Evolutionary conservation across 352 stramenopile species (phyloP), one percentile per base, ranked within the genome.

Genomic region (Phytophthora vignae): DNA sequence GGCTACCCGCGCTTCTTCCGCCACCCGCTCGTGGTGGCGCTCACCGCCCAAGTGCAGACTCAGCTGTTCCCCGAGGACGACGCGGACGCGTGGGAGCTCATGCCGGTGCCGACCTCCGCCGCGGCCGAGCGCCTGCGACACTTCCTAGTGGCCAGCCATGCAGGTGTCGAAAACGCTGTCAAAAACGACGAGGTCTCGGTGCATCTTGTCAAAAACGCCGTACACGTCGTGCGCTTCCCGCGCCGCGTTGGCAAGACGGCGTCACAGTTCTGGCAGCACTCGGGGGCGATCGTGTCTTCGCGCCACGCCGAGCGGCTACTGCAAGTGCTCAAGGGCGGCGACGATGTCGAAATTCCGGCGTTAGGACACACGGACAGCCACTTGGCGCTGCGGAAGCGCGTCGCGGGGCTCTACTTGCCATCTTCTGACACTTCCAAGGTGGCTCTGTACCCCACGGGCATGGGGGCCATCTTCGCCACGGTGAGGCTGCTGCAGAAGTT

Each of bases 1-100:
- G 95, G 94, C 29, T 98, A 98, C 76, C 95, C 95, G 57, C 91
- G 95, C 60, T 98, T 98, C 81, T 93, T 98, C 53, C 95, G 93
- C 69, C 91, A 98, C 65, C 90, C 90, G 29, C 74, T 93, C 48
- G 88, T 98, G 29, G 69, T 90, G 44, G 67, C 86, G 75, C 84
- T 98, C 14, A 64, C 78, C 42, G 63, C 73, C 56, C 61, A 71
- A 11, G 74, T 87, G 15, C 56, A 69, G 49, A 56, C 54, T 33
- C 74, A 84, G 42, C 61, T 71, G 54, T 75, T 64, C 42, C 48
- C 67, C 3, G 17, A 33, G 4, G 69, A 76, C 36, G 64, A 57
- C n/a, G 15, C 17, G 1, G 22, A 19, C 8, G 55, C 65, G 5
- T 90, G 83, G 83, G 71, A 85, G 29, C n/a, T 82, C 7, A 70